phyloP scores from a whole-genome alignment of 1,284 basidiomycete genomes.

The Erythrobasidium hasegawianum region DNA sequence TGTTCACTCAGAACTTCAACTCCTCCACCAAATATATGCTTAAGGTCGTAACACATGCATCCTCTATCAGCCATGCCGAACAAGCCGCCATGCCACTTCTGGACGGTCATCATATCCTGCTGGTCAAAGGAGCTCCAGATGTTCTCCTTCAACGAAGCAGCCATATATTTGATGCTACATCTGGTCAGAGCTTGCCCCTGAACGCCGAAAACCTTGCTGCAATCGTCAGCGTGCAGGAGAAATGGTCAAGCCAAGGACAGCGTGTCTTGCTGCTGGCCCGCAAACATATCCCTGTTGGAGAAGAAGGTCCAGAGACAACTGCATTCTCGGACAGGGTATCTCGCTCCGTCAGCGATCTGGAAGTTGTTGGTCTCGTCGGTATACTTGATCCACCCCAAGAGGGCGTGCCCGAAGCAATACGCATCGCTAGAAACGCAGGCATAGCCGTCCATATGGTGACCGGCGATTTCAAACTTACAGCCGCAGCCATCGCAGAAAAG shows the following conservation, averaged over 20 bases:
- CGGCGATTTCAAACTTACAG: slow-evolving; percentile 58
- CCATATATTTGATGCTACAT: slow-evolving; percentile 41
- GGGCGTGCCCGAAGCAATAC: slow-evolving; percentile 59
- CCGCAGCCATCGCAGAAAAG: slow-evolving; percentile 61
- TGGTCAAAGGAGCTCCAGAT: slow-evolving; percentile 61
- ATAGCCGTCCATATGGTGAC: slow-evolving; percentile 68
- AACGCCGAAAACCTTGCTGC: slow-evolving; percentile 43
- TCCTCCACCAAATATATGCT: slow-evolving; percentile 67
- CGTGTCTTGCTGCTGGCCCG: slow-evolving; percentile 58
- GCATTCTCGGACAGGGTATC: slow-evolving; percentile 46
- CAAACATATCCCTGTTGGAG: slow-evolving; percentile 46
- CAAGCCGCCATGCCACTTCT: slow-evolving; percentile 45
- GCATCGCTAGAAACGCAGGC: slow-evolving; percentile 52
- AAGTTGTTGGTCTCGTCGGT: slow-evolving; percentile 61
- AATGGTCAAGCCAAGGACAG: slow-evolving; percentile 60
- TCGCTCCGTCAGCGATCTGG: slow-evolving; percentile 52
- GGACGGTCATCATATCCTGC: slow-evolving; percentile 51
- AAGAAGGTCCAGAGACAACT: slow-evolving; percentile 49
- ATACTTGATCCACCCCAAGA: slow-evolving; percentile 62
- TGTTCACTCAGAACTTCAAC: slow-evolving; percentile 57
- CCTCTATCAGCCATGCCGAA: neutral
- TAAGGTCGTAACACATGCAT: slow-evolving; percentile 42
- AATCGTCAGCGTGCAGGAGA: slow-evolving; percentile 53
- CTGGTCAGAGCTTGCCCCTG: slow-evolving; percentile 51
- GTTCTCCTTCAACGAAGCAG: slow-evolving; percentile 55